Conservation (phyloP, 257 asterid genomes). For the Rubia yunnanensis region DNA sequence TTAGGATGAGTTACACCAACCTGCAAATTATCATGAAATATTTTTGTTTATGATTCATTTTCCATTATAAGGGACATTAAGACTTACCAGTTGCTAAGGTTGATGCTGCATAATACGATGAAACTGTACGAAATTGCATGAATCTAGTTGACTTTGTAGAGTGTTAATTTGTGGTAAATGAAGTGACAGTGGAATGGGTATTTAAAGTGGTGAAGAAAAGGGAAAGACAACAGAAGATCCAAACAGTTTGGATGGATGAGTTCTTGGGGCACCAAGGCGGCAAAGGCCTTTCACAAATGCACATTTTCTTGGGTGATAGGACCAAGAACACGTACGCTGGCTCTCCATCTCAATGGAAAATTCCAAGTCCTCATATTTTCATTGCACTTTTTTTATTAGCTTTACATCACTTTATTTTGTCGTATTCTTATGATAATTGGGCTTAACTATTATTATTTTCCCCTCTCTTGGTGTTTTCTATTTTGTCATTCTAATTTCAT, state of each 20-base stretch:
- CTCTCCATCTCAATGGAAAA: conserved; percentile 6
- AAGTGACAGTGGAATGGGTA: not conserved
- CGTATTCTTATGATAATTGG: not conserved
- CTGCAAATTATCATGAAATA: no score
- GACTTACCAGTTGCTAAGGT: no score
- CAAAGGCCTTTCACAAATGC: conserved; percentile 9
- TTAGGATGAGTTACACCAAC: not conserved
- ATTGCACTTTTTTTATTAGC: not conserved
- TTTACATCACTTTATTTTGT: not conserved
- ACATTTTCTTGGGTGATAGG: conserved; percentile 3
- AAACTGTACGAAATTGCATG: not conserved
- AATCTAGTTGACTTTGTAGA: not conserved
- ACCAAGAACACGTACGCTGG: conserved; percentile 5
- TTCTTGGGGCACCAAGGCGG: conserved; percentile 5
- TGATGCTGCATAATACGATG: not conserved
- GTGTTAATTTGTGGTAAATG: not conserved
- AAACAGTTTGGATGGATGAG: conserved; percentile 1
- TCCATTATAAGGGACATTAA: no score
- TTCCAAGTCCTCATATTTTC: not conserved
- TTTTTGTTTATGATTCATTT: no score
- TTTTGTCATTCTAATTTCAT: no score
- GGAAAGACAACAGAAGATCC: conserved; percentile 10
- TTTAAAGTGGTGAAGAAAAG: not conserved
- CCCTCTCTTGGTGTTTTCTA: not conserved
- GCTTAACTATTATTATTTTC: not conserved